Base-by-base conservation (phyloP, 2,329 filamentous ascomycete species). In the Verticillium klebahnii region DNA sequence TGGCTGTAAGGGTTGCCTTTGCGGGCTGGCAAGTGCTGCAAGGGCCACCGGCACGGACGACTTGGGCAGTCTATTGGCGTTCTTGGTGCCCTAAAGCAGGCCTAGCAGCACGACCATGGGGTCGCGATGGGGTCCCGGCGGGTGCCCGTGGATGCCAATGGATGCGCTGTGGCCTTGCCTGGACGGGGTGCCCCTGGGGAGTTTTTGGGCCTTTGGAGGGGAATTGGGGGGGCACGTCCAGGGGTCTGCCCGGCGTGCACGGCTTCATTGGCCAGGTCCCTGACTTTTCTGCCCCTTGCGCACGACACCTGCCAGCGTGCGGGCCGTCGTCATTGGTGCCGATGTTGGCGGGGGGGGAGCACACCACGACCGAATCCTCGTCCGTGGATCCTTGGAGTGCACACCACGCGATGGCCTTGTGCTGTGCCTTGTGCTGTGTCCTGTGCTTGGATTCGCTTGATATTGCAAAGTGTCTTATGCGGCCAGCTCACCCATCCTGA, bases 361-460 rank as follows among this genome's bases (percentile, higher is more conserved):
- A 15, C 45, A 52, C 8, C 45, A 4, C n/a, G 73, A 23, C n/a
- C 7, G 17, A n/a, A 40, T n/a, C n/a, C 39, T 45, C 39, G 36
- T 37, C 36, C 36, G 17, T 15, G 17, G 2, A 40, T 52, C n/a
- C n/a, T 52, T 12, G n/a, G 19, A 52, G 9, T 23, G 19, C 45
- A 52, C 12, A 39, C 39, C 39, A n/a, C 14, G 39, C 39, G n/a
- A 3, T 14, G 34, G 9, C 2, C 34, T 36, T 36, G 34, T 40
- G 37, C 37, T 40, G 14, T 40, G 34, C 34, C 5, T 40, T 12
- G 37, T 40, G 14, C 23, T 50, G 40, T 50, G n/a, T 5, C 19
- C 40, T 7, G 40, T 50, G n/a, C 19, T 52, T 52, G 45, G n/a
- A 52, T 52, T 23, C 19, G 45, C 45, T 52, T 52, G 45, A 52